Percentiles rank a stretch among this genome's conserved stretches.
These are phyloP conservation scores for Scedosporium minutisporum DNA, from an alignment of 2,329 filamentous ascomycete genomes.

Conservation along the genomic window DNA sequence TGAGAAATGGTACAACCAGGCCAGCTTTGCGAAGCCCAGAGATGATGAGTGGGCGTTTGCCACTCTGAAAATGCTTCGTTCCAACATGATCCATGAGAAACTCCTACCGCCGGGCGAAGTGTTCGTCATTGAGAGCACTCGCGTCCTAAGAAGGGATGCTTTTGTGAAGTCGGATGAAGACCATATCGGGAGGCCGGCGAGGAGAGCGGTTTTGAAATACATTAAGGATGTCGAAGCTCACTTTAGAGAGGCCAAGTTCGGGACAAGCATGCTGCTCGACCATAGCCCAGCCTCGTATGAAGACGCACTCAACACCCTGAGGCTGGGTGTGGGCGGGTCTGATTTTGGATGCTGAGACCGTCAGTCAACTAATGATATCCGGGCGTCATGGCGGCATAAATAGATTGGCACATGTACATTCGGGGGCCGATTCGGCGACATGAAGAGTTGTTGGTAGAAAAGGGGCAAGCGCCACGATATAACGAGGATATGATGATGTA, in stretches of 20 bases:
- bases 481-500: too few species aligned
- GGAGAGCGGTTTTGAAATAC: slow-evolving; percentile 59
- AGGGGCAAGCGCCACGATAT: too few species aligned
- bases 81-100: slow-evolving; percentile 59
- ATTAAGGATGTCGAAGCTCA: slow-evolving; percentile 60
- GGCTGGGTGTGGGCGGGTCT: slow-evolving; percentile 32
- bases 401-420: too few species aligned
- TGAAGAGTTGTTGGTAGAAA: too few species aligned
- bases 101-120: slow-evolving; percentile 69
- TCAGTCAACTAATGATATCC: neutral
- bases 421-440: too few species aligned
- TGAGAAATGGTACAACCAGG: slow-evolving; percentile 45
- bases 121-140: slow-evolving; percentile 60
- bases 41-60: slow-evolving; percentile 53
- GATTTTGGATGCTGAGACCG: slow-evolving; percentile 2
- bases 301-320: slow-evolving; percentile 53
- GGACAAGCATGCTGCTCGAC: slow-evolving; percentile 64
- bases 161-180: slow-evolving; percentile 39
- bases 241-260: slow-evolving; percentile 63
- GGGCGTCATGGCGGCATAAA: neutral
- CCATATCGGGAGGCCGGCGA: slow-evolving; percentile 54
- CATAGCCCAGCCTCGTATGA: slow-evolving; percentile 70
- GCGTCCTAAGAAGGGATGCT: slow-evolving; percentile 57
- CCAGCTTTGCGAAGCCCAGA: slow-evolving; percentile 19
- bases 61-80: slow-evolving; percentile 55